Evolutionary conservation across 1,284 basidiomycete genomes (phyloP).

Genomic region (Trametes versicolor): DNA sequence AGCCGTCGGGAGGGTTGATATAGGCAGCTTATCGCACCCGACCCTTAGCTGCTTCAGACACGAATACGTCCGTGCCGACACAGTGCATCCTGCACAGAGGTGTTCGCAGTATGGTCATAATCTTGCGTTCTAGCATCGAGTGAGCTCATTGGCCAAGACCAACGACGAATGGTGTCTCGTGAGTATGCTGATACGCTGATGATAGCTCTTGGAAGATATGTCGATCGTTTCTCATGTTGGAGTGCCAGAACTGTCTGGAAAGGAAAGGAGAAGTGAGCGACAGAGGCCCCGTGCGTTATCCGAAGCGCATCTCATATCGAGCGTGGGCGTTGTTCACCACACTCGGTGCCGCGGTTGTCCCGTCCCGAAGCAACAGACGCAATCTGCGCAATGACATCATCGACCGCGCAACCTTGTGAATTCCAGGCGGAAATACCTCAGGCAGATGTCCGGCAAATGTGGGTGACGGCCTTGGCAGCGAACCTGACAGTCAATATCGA

Average conservation of each 20-base stretch:
- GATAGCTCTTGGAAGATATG: conserved; percentile 1
- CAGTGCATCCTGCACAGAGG: neutral
- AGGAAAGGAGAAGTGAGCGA: neutral
- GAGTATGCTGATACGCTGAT: neutral
- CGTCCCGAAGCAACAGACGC: neutral
- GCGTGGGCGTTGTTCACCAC: neutral
- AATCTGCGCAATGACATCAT: conserved; percentile 11
- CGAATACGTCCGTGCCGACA: no score
- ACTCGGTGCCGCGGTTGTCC: conserved; percentile 11
- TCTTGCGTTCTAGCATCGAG: neutral
- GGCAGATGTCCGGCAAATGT: conserved; percentile 1
- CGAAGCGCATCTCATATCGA: conserved; percentile 20
- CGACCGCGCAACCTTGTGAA: neutral
- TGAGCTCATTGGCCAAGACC: neutral
- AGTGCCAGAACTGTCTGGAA: neutral
- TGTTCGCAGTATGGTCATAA: neutral
- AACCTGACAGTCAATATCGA: neutral
- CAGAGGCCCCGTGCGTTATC: conserved; percentile 4
- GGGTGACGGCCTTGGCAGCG: neutral
- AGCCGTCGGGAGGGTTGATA: conserved; percentile 3
- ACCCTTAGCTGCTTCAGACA: neutral
- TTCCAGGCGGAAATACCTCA: conserved; percentile 1
- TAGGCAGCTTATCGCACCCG: conserved; percentile 9
- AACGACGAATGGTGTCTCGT: neutral
- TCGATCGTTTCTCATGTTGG: conserved; percentile 6